Evolutionary conservation across 1,284 basidiomycete genomes (phyloP), one percentile per base, ranked within the genome.

Genomic region (Leccinum brunneo-olivaceum): DNA sequence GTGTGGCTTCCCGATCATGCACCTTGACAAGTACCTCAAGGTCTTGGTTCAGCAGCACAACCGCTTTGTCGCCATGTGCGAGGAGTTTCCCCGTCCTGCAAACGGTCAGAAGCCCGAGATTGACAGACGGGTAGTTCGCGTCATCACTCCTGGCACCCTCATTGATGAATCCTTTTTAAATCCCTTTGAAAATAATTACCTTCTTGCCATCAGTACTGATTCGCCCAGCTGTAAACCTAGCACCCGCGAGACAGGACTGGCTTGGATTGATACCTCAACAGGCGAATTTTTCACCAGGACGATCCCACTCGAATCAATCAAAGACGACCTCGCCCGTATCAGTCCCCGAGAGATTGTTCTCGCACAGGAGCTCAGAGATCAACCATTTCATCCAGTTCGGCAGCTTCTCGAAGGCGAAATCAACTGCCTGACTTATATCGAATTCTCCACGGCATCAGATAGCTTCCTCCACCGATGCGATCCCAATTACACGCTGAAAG

Each of bases 181-280:
- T 48, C 81, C 79, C 12, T 82, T 80, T 52, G 85, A 90, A 62
- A 92, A 91, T 59, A 92, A 94, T 55, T 96, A 88, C 56, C 74
- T 97, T 27, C 75, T 96, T 19, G 77, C 91, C 7, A 69, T 94
- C 34, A 67, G 70, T n/a, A 28, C 64, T 5, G 47, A 51, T 10
- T 27, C 43, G 12, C 24, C 23, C 23, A n/a, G 44, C 46, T 25
- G 37, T 28, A 33, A 43, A 49, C 44, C 10, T 9, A 34, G 39
- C 42, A 34, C 24, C 30, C 48, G 41, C 29, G 44, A 56, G 6
- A 29, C 51, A 23, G 87, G 85, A 4, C 67, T 96, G 24, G 90
- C 92, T 2, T 96, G 92, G 83, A 90, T 90, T 21, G 94, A 97
- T 60, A 79, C 94, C n/a, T 93, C 92, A 5, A 96, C 93, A 0